phyloP scores from a whole-genome alignment of 1,284 basidiomycete species.

The Ceratobasidium sp. region DNA sequence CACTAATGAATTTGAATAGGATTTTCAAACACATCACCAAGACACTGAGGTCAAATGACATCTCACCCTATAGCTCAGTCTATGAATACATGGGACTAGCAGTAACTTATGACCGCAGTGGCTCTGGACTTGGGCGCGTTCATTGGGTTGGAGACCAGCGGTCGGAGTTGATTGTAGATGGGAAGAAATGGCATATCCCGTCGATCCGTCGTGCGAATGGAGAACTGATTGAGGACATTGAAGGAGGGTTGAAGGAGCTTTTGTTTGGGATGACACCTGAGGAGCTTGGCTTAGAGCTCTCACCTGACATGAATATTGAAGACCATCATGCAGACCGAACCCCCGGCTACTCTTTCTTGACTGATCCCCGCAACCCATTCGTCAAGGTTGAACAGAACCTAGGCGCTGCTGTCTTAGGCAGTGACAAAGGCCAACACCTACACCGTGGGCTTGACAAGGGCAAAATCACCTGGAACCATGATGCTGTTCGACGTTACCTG shows the following conservation, averaged over 20 bases:
- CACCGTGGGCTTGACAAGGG: not conserved
- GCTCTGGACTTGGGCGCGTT: not conserved
- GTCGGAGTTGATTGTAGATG: not conserved
- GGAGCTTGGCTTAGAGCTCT: no score
- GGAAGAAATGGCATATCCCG: not conserved
- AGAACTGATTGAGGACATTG: not conserved
- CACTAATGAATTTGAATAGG: not conserved
- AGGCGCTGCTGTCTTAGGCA: not conserved
- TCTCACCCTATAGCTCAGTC: no score
- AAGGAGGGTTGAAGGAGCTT: not conserved
- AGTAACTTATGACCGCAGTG: not conserved
- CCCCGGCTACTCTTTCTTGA: conserved; percentile 4
- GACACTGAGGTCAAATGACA: no score
- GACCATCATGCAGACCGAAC: not conserved
- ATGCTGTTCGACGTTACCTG: not conserved
- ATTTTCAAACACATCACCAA: not conserved
- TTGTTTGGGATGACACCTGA: not conserved
- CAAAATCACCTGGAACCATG: not conserved
- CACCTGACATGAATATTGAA: not conserved
- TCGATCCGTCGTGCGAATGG: not conserved
- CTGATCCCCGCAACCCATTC: conserved; percentile 9
- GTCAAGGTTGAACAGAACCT: not conserved
- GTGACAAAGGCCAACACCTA: not conserved
- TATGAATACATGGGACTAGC: no score
- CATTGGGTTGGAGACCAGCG: not conserved